Conservation (phyloP, 176 grass and related monocot species). For the Avena insularis region DNA sequence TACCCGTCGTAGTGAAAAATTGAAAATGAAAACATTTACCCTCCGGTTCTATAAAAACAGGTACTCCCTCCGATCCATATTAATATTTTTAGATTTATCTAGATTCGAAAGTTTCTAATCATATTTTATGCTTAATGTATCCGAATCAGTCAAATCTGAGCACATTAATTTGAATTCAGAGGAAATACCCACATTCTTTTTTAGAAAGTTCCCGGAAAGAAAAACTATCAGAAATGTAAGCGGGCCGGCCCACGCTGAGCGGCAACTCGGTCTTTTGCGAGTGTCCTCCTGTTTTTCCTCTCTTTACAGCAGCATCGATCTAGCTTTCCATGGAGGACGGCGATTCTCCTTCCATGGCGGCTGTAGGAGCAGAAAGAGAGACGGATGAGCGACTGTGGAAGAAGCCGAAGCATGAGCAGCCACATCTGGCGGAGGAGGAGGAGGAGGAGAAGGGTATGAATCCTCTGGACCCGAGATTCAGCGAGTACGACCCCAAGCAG, state of each 20-base stretch:
- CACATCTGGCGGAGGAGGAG: neutral
- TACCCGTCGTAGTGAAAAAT: too few relatives aligned
- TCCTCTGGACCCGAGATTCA: neutral
- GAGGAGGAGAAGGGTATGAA: neutral
- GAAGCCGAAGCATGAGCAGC: neutral
- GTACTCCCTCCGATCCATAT: too few relatives aligned
- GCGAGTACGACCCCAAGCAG: constrained; percentile 15
- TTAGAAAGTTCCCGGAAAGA: too few relatives aligned
- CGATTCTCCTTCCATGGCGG: neutral
- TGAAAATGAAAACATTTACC: too few relatives aligned
- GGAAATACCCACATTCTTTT: too few relatives aligned
- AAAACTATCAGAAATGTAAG: neutral
- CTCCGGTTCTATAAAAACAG: too few relatives aligned
- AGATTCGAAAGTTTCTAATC: too few relatives aligned
- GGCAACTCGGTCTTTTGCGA: neutral
- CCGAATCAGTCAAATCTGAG: too few relatives aligned
- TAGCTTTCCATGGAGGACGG: neutral
- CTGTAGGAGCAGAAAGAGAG: neutral
- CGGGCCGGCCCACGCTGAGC: neutral
- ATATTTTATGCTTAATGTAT: too few relatives aligned
- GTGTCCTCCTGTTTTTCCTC: too few relatives aligned
- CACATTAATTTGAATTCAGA: too few relatives aligned
- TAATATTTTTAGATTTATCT: too few relatives aligned
- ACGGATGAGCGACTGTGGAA: neutral
- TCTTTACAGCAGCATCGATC: neutral